phyloP scores from a whole-genome alignment of 768 basidiomycete genomes.

The Xerocomus brunneocitrinus region DNA sequence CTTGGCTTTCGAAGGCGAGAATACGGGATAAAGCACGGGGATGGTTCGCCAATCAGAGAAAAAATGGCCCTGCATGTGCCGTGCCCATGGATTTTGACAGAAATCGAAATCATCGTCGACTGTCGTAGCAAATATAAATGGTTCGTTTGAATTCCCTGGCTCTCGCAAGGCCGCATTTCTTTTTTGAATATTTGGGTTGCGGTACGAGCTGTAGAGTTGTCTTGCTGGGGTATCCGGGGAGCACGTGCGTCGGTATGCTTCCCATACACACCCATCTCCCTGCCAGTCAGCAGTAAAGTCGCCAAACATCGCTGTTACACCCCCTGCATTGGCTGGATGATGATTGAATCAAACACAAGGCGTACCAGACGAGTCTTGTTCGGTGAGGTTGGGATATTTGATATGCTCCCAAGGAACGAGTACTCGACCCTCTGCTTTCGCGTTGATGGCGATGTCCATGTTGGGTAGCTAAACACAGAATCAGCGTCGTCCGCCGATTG shows the following conservation, averaged over 20 bases:
- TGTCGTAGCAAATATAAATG: conserved; percentile 58
- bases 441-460: conserved; percentile 93
- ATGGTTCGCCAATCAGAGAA: conserved; percentile 96
- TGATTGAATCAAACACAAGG: not conserved
- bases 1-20: conserved; percentile 83
- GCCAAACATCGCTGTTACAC: conserved; percentile 52
- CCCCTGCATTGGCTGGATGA: conserved; percentile 31
- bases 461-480: conserved; percentile 65
- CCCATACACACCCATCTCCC: conserved; percentile 85
- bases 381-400: conserved; percentile 64
- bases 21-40: conserved; percentile 84
- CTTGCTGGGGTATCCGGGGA: conserved; percentile 73
- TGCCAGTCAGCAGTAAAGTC: conserved; percentile 81
- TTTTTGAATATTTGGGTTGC: conserved; percentile 38
- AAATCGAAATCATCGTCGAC: conserved; percentile 39
- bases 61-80: conserved; percentile 88
- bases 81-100: conserved; percentile 80
- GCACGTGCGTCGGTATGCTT: conserved; percentile 91
- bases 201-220: conserved; percentile 74
- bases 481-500: not conserved
- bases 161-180: conserved; percentile 24
- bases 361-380: conserved; percentile 33
- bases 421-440: conserved; percentile 89
- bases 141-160: conserved; percentile 34
- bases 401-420: conserved; percentile 89